Evolutionary conservation across 805 yeast species (phyloP), one percentile per base, ranked within the genome.

Genomic region (Spencermartinsiella europaea): DNA sequence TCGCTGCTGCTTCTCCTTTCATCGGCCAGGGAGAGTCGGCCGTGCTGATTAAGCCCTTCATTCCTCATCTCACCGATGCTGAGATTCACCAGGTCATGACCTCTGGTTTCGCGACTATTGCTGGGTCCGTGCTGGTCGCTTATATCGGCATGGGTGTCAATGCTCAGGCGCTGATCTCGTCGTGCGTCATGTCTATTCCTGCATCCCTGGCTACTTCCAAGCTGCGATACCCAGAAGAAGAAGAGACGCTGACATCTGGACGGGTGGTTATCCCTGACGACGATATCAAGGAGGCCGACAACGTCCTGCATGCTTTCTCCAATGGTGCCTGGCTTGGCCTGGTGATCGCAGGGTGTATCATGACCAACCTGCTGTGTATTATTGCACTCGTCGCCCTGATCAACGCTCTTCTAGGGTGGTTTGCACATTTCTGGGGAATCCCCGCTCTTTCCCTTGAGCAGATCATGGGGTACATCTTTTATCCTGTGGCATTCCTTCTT

Each of bases 181-280:
- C 82, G 22, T 80, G 85, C 68, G 80, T 80, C 44, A 79, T 79
- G 85, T 78, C 83, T 1, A 78, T 79, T 58, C 85, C 85, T 4
- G 81, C 81, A 34, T 74, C 82, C 5, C 64, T 79, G 49, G 81
- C 83, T 2, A 75, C 78, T 19, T 74, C 83, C 14, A 79, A 79
- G 56, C 67, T 79, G 50, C 71, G 84, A 58, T 67, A 64, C 51
- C 85, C 85, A 14, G 85, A 79, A 56, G 71, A 75, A 3, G 83
- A 79, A 50, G 72, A 68, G 51, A 70, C 83, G 2, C 53, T 78
- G 39, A 72, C 83, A 21, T 59, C 68, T 40, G 79, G 80, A 25
- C 67, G 65, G 42, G 69, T 72, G 19, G 69, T 72, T n/a, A 65
- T 77, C 50, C 75, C 79, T 1, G 72, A 72, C 25, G 69, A 68